phyloP scores from a whole-genome alignment of 768 basidiomycete genomes.

The Leccinellum rugosiceps region DNA sequence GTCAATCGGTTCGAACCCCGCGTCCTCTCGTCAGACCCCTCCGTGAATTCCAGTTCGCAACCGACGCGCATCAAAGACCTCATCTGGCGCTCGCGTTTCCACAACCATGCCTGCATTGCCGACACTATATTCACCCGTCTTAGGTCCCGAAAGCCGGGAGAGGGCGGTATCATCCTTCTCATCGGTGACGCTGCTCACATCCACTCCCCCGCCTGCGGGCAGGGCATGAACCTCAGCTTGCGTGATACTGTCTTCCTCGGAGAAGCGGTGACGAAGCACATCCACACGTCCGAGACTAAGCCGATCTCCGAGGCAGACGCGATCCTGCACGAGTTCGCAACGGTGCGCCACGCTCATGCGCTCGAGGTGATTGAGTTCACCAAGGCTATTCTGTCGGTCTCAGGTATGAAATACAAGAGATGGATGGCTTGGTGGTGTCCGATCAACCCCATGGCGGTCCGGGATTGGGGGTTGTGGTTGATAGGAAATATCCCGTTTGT shows the following conservation, averaged over 20 bases:
- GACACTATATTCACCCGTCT: conserved; percentile 35
- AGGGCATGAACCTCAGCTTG: conserved; percentile 54
- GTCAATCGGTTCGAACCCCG: conserved; percentile 31
- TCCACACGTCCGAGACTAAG: conserved; percentile 8
- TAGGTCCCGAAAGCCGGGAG: background rate
- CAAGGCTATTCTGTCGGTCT: conserved; percentile 31
- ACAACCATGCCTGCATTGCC: conserved; percentile 41
- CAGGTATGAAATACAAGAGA: conserved; percentile 17
- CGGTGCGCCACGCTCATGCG: too few relatives aligned
- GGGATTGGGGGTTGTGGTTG: conserved; percentile 19
- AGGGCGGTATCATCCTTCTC: too few relatives aligned
- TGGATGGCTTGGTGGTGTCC: conserved; percentile 19
- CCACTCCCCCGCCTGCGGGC: conserved; percentile 45
- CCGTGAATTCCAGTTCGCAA: conserved; percentile 25
- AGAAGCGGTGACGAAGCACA: conserved; percentile 36
- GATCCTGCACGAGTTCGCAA: conserved; percentile 23
- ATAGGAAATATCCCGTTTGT: conserved; percentile 14
- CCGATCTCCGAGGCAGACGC: conserved; percentile 21
- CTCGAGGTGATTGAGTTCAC: too few relatives aligned
- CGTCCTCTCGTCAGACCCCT: conserved; percentile 18
- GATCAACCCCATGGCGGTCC: conserved; percentile 19
- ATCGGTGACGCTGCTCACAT: too few relatives aligned
- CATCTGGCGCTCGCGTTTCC: conserved; percentile 45
- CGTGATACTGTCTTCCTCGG: conserved; percentile 47
- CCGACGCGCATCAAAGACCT: conserved; percentile 33